A percentile compares a stretch with the other conserved stretches of the same genome.
phyloP scores from a whole-genome alignment of 768 basidiomycete species.

The Russula earlei region DNA sequence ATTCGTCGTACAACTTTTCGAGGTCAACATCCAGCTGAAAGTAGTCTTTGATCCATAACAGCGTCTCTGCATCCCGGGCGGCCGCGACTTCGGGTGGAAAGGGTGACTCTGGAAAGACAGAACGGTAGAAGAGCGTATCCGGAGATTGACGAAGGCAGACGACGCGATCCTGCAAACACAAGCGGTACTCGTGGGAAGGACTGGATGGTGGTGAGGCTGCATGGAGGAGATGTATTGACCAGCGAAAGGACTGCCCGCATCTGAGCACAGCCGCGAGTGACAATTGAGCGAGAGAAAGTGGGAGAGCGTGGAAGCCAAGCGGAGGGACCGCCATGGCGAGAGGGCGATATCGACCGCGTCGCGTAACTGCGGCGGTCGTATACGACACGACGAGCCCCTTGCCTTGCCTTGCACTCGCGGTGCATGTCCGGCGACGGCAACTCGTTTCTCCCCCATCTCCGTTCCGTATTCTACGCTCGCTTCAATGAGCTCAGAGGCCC shows the following conservation, averaged over 20 bases:
- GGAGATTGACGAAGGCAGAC: conserved; percentile 70
- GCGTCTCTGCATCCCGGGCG: conserved; percentile 50
- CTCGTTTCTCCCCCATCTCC: conserved; percentile 70
- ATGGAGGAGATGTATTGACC: conserved; percentile 46
- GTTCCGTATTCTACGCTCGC: conserved; percentile 88
- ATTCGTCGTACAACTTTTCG: conserved; percentile 57
- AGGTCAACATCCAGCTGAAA: conserved; percentile 82
- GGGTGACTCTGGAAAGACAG: conserved; percentile 46
- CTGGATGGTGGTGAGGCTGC: conserved; percentile 11
- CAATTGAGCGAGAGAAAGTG: conserved; percentile 56
- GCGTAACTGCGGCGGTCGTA: too few species aligned
- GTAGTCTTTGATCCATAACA: conserved; percentile 73
- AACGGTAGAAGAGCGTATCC: conserved; percentile 59
- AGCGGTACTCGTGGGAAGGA: conserved; percentile 56
- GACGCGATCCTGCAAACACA: conserved; percentile 75
- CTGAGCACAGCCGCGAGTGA: conserved; percentile 70
- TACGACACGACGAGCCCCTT: too few species aligned
- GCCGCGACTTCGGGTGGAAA: conserved; percentile 29
- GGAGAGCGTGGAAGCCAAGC: conserved; percentile 47
- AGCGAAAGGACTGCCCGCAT: conserved; percentile 83
- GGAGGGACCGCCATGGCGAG: conserved; percentile 7
- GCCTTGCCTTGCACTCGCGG: too few species aligned
- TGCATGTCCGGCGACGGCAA: conserved; percentile 40
- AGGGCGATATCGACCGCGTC: too few species aligned
- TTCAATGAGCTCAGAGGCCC: conserved; percentile 84